Evolutionary conservation across 73 alveolate species (phyloP), one percentile per base, ranked within the genome.

Genomic region (Tetrahymena borealis): DNA sequence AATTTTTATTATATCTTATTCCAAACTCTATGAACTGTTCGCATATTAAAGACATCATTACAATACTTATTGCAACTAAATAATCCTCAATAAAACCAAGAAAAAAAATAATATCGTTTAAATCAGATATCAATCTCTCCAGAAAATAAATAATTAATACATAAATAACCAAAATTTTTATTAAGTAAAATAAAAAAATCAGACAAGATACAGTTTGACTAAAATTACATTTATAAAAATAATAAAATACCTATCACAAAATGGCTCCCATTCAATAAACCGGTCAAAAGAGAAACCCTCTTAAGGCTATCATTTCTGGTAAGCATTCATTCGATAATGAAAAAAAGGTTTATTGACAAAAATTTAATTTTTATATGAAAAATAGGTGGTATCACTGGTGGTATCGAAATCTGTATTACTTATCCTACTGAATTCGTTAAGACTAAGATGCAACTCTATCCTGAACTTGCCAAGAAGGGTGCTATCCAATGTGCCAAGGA

Each of bases 311-410:
- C 31, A 60, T 60, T 60, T 60, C 85, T 60, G 85, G 85, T 60
- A 60, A 60, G 36, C 85, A 18, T 60, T 60, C 35, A 1, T 60
- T n/a, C 28, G 2, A 24, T 0, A 0, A 60, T 15, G 11, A 60
- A 24, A 4, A 2, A 60, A 0, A 60, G n/a, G 38, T 16, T 24
- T 6, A 60, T 0, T 35, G 28, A 60, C 85, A 24, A 60, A 60
- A 60, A 60, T 24, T 60, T 13, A 32, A 60, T 3, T 60, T 60
- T 60, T 78, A 1, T 11, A 39, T 33, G 33, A 10, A 7, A 15
- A 78, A 92, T 37, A 90, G 99, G 99, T 92, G 99, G 99, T 37
- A 96, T 97, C 41, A 97, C 99, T 60, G 99, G 99, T 39, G 99
- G 98, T 20, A 95, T 97, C 39, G 99, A 97, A 95, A 97, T 97